Evolutionary conservation across 2,329 filamentous ascomycete species (phyloP), one percentile per base, ranked within the genome.

Genomic region (Pyrenochaeta sp.): DNA sequence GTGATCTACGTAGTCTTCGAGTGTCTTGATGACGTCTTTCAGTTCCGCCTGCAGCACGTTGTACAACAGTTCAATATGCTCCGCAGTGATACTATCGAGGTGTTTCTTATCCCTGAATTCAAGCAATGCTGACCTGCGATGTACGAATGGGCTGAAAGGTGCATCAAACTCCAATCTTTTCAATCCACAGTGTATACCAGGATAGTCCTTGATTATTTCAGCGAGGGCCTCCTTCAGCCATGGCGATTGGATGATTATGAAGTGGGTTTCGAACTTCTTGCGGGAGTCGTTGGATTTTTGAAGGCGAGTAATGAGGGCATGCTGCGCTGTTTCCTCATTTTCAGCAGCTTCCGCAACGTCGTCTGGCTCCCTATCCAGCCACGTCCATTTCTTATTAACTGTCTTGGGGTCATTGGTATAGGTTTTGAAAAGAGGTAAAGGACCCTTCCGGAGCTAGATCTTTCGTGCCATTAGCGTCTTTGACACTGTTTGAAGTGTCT

Each of bases 181-280:
- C 27, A 91, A 77, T 10, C 80, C 81, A 34, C 85, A 83, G 2
- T 85, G 85, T 30, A 91, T 79, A 0, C 88, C 87, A 0, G 85
- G 84, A 58, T 89, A 90, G 8, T 80, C 84, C 1, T 80, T 75
- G 24, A 90, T 79, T 7, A 89, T 80, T 10, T 83, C 79, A 9
- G 78, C 78, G 0, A 91, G 79, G 4, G 85, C 81, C 2, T 79
- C 78, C 74, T 88, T 88, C 43, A 91, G 76, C 52, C 83, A 79
- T 1, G 87, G 85, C 22, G 84, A 88, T 72, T 91, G 88, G 5
- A 91, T 77, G 44, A 89, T 81, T 56, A 91, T 84, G 46, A 85
- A 88, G 66, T 90, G 82, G 25, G 89, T 81, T 52, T 84, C 78
- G 32, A 89, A 82, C 45, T 84, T 85, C 72, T 88, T 88, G 54